Evolutionary conservation across 768 basidiomycete species (phyloP).

Genomic region (Mycena galopus): DNA sequence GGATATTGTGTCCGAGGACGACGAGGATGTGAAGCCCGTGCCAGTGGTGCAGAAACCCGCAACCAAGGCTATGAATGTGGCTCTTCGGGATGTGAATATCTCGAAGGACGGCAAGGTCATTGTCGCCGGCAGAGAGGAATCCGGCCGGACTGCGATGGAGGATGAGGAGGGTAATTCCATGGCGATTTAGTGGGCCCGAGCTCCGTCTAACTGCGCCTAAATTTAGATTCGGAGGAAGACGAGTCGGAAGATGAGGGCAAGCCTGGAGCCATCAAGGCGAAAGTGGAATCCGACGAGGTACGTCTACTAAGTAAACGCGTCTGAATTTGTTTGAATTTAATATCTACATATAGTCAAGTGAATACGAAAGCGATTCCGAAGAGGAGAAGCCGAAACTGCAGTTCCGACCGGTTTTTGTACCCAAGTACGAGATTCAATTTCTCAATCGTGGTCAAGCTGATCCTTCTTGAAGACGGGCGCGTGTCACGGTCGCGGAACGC

Average conservation of each 20-base stretch:
- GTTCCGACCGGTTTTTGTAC: slow-evolving; percentile 94
- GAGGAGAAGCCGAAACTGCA: slow-evolving; percentile 81
- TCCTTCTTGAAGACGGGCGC: slow-evolving; percentile 69
- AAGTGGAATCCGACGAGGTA: slow-evolving; percentile 46
- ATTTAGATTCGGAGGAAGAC: slow-evolving; percentile 48
- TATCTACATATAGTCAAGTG: slow-evolving; percentile 73
- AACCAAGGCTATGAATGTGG: slow-evolving; percentile 74
- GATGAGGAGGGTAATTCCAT: slow-evolving; percentile 57
- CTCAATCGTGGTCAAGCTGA: slow-evolving; percentile 15
- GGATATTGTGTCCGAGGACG: slow-evolving; percentile 59
- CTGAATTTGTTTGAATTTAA: slow-evolving; percentile 26
- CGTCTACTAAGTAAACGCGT: slow-evolving; percentile 6
- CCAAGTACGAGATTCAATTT: slow-evolving; percentile 70
- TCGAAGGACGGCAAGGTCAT: slow-evolving; percentile 85
- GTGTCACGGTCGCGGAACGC: slow-evolving; percentile 77
- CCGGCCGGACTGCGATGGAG: slow-evolving; percentile 78
- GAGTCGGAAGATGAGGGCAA: slow-evolving; percentile 67
- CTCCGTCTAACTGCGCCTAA: slow-evolving; percentile 14
- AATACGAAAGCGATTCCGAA: slow-evolving; percentile 83
- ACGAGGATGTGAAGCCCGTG: slow-evolving; percentile 53
- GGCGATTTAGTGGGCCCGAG: slow-evolving; percentile 11
- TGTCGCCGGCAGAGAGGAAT: slow-evolving; percentile 84
- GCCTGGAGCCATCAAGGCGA: slow-evolving; percentile 34
- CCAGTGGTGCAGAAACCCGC: slow-evolving; percentile 48
- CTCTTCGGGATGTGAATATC: slow-evolving; percentile 85